Evolutionary conservation across 1,284 basidiomycete species (phyloP).

Genomic region (Tremellales sp.): DNA sequence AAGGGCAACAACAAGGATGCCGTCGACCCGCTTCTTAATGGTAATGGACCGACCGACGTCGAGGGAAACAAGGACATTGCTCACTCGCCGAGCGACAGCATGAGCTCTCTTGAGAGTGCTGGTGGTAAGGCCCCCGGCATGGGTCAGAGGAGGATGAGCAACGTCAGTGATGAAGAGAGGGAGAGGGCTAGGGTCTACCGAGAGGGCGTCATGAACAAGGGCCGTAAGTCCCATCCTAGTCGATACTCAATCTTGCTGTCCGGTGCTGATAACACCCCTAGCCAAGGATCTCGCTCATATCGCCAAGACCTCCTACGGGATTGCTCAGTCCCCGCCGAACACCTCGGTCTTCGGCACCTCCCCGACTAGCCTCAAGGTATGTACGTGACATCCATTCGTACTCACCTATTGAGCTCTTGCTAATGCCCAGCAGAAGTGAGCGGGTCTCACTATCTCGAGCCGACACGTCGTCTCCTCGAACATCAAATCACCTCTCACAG

Average conservation of each 20-base stretch:
- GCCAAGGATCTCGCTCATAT: constrained; percentile 67
- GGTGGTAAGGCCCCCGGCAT: not conserved
- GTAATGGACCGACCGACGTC: constrained; percentile 3
- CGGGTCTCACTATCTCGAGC: not conserved
- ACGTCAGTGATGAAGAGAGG: constrained; percentile 62
- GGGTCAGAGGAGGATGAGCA: constrained; percentile 38
- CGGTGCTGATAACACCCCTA: constrained; percentile 13
- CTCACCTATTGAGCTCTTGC: no score
- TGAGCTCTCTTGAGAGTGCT: constrained; percentile 21
- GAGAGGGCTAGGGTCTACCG: constrained; percentile 48
- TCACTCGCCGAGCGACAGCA: constrained; percentile 23
- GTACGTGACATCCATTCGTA: no score
- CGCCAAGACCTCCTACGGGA: constrained; percentile 71
- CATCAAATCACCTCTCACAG: not conserved
- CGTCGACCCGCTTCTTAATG: not conserved
- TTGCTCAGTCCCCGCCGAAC: constrained; percentile 60
- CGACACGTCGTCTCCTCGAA: not conserved
- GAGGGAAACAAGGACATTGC: constrained; percentile 10
- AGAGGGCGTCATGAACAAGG: constrained; percentile 38
- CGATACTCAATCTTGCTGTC: not conserved
- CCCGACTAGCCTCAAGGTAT: constrained; percentile 45
- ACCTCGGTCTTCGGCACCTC: constrained; percentile 40
- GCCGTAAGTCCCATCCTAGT: constrained; percentile 20
- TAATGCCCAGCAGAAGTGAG: not conserved
- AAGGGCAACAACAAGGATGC: constrained; percentile 2